Evolutionary conservation across 2,329 filamentous ascomycete species (phyloP), one percentile per base, ranked within the genome.

Genomic region (Phyllosticta capitalensis): DNA sequence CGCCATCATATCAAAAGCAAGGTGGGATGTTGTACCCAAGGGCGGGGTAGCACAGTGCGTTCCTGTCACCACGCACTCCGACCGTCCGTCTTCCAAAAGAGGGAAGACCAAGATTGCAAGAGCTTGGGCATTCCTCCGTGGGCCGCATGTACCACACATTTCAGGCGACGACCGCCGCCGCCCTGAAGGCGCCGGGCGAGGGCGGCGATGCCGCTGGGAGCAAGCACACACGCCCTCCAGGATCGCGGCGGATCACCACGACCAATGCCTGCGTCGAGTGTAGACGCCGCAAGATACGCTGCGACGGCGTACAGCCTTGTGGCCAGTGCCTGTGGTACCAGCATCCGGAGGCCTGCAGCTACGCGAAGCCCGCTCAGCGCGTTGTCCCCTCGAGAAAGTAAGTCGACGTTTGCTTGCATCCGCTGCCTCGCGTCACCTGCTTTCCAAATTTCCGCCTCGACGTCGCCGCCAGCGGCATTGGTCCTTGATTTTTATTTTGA

Each of bases 311-410:
- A 64, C 86, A 90, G 68, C 89, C 89, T 10, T 94, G 89, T 69
- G 87, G 88, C 45, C 89, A 91, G 69, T 94, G 89, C 70, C 81
- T 89, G 61, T 91, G 88, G 71, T 92, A 90, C 69, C 84, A 89
- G 60, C 88, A 89, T 63, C 86, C 88, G 3, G 89, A 91, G 70
- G 80, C 84, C 58, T 92, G 89, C 69, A 85, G 86, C 67, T 92
- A 92, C 71, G 87, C 90, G 65, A 90, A 92, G 74, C 88, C 90
- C 64, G 81, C 88, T 17, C 87, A 89, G 71, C 79, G 87, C 62
- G 83, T 89, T 9, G 86, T 90, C 61, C 88, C 89, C 0, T 92
- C 89, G 9, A 82, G 87, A 72, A 91, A 89, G 87, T 88, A 76
- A 73, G 83, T 73, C 38, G 33, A 53, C 22, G 30, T 20, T 22